Base-by-base conservation (phyloP, 192 early-diverging fungal species). In the Podila epigama region DNA sequence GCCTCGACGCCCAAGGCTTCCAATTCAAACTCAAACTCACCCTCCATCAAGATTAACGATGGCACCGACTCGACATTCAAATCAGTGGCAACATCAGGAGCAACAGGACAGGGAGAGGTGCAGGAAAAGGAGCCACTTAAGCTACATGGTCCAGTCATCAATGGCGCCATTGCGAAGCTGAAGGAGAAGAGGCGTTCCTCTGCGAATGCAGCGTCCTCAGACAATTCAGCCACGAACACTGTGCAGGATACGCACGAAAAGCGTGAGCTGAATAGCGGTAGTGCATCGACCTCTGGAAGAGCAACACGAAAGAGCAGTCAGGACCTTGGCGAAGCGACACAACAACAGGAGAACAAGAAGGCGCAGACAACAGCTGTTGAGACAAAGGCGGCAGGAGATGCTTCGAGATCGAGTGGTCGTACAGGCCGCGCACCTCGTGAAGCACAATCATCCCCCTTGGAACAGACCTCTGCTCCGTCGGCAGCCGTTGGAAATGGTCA, bases 101-200 rank as follows among this genome's bases (percentile, higher is more conserved):
- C 66, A 5, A 7, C 51, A 10, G 31, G 51, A 9, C 29, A 9
- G 2, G 29, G 16, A 22, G 64, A 69, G 4, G 35, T 40, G 9
- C 69, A 68, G 4, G 81, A 82, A 37, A 79, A 53, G 51, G 81
- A 79, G 32, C 48, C 40, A 22, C 63, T 75, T 36, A 82, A 79
- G 61, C 55, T 82, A 20, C 77, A 77, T 42, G 81, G 81, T 22
- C 54, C 81, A 7, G 70, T 72, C 31, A 79, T 82, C 22, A 83
- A 83, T 37, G 78, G 70, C 25, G 66, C 81, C 11, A 83, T 83
- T 48, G 77, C 81, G 0, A 83, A 80, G 57, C 54, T 83, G 25
- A 83, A 83, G 48, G 81, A 82, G 56, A 83, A 80, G 69, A 75
- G 77, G 39, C 70, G 71, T 32, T 62, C 52, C 37, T 62, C 63